phyloP scores from a whole-genome alignment of 2,329 filamentous ascomycete genomes.

The Talaromyces amestolkiae region DNA sequence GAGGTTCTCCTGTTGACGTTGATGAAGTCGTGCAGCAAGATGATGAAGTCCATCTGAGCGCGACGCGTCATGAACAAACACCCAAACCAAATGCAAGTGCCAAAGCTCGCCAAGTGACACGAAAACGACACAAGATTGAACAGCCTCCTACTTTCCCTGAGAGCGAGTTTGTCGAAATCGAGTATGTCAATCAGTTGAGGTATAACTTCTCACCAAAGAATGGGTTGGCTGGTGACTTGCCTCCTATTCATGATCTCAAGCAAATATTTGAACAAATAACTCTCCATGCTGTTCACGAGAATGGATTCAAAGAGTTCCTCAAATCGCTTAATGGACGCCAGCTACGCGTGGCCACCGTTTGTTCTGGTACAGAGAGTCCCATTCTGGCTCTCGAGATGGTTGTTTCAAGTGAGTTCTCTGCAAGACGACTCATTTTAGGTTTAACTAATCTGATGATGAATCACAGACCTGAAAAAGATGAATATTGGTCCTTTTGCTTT shows the following conservation, averaged over 20 bases:
- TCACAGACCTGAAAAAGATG: conserved; percentile 33
- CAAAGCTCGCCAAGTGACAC: background rate
- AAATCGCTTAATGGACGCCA: conserved; percentile 35
- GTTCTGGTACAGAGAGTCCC: conserved; percentile 74
- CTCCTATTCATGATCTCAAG: conserved; percentile 47
- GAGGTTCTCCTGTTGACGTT: background rate
- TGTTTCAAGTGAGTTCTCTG: conserved; percentile 39
- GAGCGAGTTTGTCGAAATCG: conserved; percentile 16
- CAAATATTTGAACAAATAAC: conserved; percentile 54
- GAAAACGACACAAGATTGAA: conserved; percentile 4
- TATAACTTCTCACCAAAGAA: conserved; percentile 19
- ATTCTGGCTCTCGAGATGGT: conserved; percentile 64
- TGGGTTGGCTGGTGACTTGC: conserved; percentile 36
- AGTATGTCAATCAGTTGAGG: conserved; percentile 15
- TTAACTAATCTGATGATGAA: background rate
- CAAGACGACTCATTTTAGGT: background rate
- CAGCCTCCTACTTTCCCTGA: background rate
- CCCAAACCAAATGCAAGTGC: background rate
- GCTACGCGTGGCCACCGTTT: conserved; percentile 66
- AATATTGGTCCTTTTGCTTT: conserved; percentile 43
- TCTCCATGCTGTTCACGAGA: conserved; percentile 31
- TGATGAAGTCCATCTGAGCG: background rate
- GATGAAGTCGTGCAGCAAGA: background rate
- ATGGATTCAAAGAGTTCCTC: conserved; percentile 37
- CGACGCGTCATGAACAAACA: background rate